Evolutionary conservation across 371 early-diverging fungal genomes (phyloP).

Genomic region (Rhizopus microsporus): DNA sequence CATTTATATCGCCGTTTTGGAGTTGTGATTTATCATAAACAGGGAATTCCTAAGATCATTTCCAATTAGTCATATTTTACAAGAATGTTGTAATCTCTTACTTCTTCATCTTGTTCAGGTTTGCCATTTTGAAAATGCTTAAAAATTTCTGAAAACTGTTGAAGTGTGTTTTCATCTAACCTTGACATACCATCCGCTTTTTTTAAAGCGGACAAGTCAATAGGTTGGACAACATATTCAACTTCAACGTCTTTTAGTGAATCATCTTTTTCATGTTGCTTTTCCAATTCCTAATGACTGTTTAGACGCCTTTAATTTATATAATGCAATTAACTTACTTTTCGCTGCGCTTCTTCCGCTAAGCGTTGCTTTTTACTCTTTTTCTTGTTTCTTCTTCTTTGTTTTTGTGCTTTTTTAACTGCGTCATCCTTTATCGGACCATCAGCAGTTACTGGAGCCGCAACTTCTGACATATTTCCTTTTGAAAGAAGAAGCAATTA

Average conservation of each 20-base stretch:
- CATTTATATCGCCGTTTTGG: conserved; percentile 40
- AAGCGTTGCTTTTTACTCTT: conserved; percentile 39
- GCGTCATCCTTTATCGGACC: conserved; percentile 9
- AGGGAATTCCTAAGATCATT: conserved; percentile 28
- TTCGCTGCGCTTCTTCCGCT: conserved; percentile 46
- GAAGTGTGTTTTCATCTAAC: conserved; percentile 38
- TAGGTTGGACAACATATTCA: conserved; percentile 47
- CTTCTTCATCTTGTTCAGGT: conserved; percentile 37
- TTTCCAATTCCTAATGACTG: conserved; percentile 24
- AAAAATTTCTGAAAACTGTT: conserved; percentile 46
- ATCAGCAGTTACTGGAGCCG: conserved; percentile 12
- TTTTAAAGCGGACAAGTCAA: conserved; percentile 36
- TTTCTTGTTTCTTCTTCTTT: conserved; percentile 30
- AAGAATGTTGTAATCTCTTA: conserved; percentile 5
- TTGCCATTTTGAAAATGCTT: conserved; percentile 43
- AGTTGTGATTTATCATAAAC: conserved; percentile 52
- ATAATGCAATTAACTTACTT: conserved; percentile 17
- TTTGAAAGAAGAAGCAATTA: neutral
- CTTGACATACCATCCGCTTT: conserved; percentile 33
- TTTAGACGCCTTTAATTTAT: conserved; percentile 4
- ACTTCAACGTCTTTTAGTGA: conserved; percentile 46
- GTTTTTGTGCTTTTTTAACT: conserved; percentile 19
- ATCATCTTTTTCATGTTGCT: conserved; percentile 21
- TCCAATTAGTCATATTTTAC: neutral
- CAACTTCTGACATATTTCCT: conserved; percentile 20